These are phyloP conservation scores for Nemania serpens DNA, from an alignment of 2,329 filamentous ascomycete species.

Conservation along the genomic window DNA sequence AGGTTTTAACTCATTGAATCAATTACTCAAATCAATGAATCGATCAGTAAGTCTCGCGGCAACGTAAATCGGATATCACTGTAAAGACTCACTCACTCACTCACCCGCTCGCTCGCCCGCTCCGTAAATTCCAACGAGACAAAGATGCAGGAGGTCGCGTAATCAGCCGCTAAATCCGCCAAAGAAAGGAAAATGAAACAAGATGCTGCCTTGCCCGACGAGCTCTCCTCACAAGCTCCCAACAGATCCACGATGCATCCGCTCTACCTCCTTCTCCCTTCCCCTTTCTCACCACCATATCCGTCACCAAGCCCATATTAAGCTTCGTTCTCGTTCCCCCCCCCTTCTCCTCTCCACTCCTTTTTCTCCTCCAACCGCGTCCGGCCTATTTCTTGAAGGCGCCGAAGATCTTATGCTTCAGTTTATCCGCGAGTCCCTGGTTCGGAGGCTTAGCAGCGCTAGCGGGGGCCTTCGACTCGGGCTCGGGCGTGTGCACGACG, in stretches of 20 bases:
- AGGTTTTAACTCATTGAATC: no score
- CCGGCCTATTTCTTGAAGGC: constrained; percentile 51
- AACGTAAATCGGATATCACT: constrained; percentile 25
- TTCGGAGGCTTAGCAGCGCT: constrained; percentile 37
- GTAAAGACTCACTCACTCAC: constrained; percentile 3
- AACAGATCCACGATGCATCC: no score
- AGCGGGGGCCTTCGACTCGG: constrained; percentile 17
- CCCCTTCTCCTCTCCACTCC: not conserved
- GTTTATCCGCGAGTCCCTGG: constrained; percentile 57
- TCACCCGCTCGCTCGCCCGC: no score
- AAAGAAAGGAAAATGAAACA: no score
- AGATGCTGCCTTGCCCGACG: no score
- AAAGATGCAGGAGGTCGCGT: not conserved
- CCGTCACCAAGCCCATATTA: no score
- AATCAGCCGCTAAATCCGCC: not conserved
- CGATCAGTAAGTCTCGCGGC: not conserved
- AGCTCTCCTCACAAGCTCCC: no score
- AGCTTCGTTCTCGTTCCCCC: no score
- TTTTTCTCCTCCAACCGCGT: not conserved
- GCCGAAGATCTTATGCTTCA: constrained; percentile 60
- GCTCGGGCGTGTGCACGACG: constrained; percentile 47
- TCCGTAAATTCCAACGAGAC: not conserved
- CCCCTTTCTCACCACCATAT: no score
- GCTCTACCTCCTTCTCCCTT: no score
- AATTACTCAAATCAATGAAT: not conserved